A percentile compares a stretch with the other conserved stretches of the same genome.
phyloP scores from a whole-genome alignment of 169 alveolate genomes.

The Blepharisma undulans region DNA sequence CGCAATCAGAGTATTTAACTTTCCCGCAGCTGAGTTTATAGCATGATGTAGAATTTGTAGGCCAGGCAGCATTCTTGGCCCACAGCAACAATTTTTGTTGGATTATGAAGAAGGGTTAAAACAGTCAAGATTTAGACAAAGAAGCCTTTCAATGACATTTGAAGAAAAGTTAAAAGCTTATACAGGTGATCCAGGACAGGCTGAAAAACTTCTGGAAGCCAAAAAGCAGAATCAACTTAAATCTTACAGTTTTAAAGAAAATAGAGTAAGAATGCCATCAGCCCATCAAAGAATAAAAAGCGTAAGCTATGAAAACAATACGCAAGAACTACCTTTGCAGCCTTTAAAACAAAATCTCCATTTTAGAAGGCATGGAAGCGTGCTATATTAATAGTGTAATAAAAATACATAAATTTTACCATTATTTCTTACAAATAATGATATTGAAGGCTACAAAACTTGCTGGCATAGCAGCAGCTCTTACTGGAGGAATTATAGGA shows the following conservation, averaged over 20 bases:
- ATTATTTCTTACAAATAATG: neutral
- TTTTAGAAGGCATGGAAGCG: neutral
- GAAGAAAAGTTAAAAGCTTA: neutral
- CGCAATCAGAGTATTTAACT: slow-evolving; percentile 72
- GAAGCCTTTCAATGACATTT: neutral
- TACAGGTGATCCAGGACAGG: slow-evolving; percentile 76
- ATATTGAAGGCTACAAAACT: neutral
- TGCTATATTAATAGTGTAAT: neutral
- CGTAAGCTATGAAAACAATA: neutral
- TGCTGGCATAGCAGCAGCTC: neutral
- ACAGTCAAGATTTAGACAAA: neutral
- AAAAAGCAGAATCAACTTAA: slow-evolving; percentile 47
- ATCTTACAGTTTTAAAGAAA: neutral
- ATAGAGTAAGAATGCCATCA: neutral
- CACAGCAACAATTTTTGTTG: slow-evolving; percentile 57
- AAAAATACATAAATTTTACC: neutral
- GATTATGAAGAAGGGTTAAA: neutral
- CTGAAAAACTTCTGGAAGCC: slow-evolving; percentile 71
- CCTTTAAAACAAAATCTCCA: neutral
- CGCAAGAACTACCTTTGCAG: neutral
- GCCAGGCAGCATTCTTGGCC: slow-evolving; percentile 83
- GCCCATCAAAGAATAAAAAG: neutral
- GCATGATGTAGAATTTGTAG: slow-evolving; percentile 79
- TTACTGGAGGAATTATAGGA: neutral
- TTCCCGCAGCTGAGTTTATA: slow-evolving; percentile 77